A percentile compares a stretch with the other conserved stretches of the same genome.
Conservation (phyloP, 2,329 filamentous ascomycete species). For the Cladosporium sp. region DNA sequence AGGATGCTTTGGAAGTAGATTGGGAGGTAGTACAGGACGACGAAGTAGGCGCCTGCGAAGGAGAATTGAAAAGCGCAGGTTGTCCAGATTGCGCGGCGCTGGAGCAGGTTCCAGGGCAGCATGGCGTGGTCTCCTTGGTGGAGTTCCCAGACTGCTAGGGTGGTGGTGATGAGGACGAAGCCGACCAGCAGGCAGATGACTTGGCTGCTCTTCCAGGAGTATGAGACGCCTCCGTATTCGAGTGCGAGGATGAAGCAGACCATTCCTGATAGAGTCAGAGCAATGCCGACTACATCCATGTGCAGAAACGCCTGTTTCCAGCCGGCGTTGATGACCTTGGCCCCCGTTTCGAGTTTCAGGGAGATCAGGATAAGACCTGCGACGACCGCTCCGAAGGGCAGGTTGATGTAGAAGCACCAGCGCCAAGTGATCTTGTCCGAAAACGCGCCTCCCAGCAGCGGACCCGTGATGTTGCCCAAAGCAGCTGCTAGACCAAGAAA, state of each 20-base stretch:
- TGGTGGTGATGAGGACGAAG: conserved; percentile 32
- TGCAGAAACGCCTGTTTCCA: conserved; percentile 21
- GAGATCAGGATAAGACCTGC: conserved; percentile 32
- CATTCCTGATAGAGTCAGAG: conserved; percentile 32
- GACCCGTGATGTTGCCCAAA: conserved; percentile 43
- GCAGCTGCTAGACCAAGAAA: conserved; percentile 45
- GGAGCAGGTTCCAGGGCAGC: conserved; percentile 28
- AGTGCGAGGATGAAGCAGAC: conserved; percentile 40
- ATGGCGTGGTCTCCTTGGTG: conserved; percentile 39
- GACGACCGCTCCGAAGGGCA: conserved; percentile 39
- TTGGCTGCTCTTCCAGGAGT: conserved; percentile 37
- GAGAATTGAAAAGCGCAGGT: conserved; percentile 25
- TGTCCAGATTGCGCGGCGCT: background rate
- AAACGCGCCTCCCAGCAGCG: conserved; percentile 37
- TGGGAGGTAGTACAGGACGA: conserved; percentile 40
- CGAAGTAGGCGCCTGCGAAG: conserved; percentile 38
- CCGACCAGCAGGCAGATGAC: conserved; percentile 43
- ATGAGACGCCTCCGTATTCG: conserved; percentile 43
- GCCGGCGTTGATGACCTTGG: conserved; percentile 27
- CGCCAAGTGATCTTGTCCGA: conserved; percentile 32
- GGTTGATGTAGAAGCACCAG: conserved; percentile 46
- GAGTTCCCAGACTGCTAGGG: conserved; percentile 24
- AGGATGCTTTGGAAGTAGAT: conserved; percentile 48
- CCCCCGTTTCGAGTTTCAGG: conserved; percentile 30
- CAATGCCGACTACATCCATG: conserved; percentile 30